These are phyloP conservation scores for Phyllosticta citribraziliensis DNA, from an alignment of 2,329 filamentous ascomycete genomes.

Conservation along the genomic window DNA sequence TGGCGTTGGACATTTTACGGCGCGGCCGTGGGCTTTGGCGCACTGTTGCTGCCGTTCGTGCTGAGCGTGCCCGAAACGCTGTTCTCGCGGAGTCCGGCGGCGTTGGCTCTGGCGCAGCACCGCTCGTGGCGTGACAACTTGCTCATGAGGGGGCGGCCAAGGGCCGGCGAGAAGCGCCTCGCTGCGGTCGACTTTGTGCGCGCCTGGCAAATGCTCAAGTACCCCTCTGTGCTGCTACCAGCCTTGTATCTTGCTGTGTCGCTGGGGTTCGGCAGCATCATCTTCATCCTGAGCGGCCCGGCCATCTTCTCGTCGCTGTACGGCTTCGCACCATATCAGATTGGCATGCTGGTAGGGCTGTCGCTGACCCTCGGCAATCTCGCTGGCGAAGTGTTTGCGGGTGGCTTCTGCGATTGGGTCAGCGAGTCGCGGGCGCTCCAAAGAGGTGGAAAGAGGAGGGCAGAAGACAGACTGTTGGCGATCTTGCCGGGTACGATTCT, in stretches of 20 bases:
- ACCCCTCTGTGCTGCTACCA: constrained; percentile 4
- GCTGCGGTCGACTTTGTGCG: neutral
- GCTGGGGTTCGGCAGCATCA: constrained; percentile 11
- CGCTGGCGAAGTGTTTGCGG: constrained; percentile 11
- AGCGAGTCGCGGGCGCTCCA: neutral
- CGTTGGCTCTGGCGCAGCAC: neutral
- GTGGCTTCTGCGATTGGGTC: constrained; percentile 11
- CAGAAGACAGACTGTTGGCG: constrained; percentile 2
- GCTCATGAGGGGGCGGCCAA: neutral
- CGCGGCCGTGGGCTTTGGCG: neutral
- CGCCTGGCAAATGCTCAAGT: neutral
- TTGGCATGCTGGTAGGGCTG: constrained; percentile 10
- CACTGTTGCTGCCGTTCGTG: neutral
- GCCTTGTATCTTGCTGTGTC: constrained; percentile 9
- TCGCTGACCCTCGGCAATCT: constrained; percentile 10
- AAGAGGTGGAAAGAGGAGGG: constrained; percentile 1
- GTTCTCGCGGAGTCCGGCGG: constrained; percentile 4
- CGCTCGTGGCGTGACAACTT: neutral
- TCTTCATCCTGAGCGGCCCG: constrained; percentile 10
- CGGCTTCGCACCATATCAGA: constrained; percentile 9
- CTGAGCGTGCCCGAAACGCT: constrained; percentile 10
- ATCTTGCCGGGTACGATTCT: neutral
- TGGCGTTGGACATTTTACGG: constrained; percentile 11
- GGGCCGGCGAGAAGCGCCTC: neutral
- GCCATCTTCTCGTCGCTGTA: constrained; percentile 7